phyloP scores from a whole-genome alignment of 768 basidiomycete species.

The Daedaleopsis nitida region DNA sequence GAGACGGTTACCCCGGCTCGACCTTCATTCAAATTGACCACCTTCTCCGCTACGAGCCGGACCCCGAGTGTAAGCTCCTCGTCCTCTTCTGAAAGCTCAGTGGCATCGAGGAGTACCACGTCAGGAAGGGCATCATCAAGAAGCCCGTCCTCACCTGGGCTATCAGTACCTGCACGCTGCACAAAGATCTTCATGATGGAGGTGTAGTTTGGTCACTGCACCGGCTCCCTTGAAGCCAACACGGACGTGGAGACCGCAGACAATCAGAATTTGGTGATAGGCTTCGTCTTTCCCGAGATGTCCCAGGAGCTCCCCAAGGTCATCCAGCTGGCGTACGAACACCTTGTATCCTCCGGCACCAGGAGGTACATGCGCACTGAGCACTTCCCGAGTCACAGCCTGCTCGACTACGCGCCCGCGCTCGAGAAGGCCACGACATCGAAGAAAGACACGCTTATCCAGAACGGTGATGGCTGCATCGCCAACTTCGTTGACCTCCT shows the following conservation, averaged over 20 bases:
- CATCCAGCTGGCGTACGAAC: conserved; percentile 82
- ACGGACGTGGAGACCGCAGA: conserved; percentile 97
- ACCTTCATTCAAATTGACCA: conserved; percentile 99
- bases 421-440: conserved; percentile 97
- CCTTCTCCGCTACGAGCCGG: conserved; percentile 94
- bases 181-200: conserved; percentile 99
- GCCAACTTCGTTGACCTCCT: conserved; percentile 96
- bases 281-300: conserved; percentile 95
- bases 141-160: conserved; percentile 99
- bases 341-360: conserved; percentile 67
- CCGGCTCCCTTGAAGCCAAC: conserved; percentile 97
- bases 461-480: conserved; percentile 96
- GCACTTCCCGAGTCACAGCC: conserved; percentile 92
- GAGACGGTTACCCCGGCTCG: conserved; percentile 97
- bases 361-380: conserved; percentile 96
- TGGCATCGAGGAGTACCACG: conserved; percentile 98
- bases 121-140: conserved; percentile 89
- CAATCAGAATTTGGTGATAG: conserved; percentile 95
- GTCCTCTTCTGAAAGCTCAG: conserved; percentile 98
- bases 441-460: conserved; percentile 97
- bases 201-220: conserved; percentile 99
- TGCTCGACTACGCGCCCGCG: conserved; percentile 93
- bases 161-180: conserved; percentile 98
- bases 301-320: conserved; percentile 94
- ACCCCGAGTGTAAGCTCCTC: conserved; percentile 98